A percentile compares a stretch with the other conserved stretches of the same genome.
Evolutionary conservation across 2,329 filamentous ascomycete genomes (phyloP).

Genomic region (Botrytis deweyae): DNA sequence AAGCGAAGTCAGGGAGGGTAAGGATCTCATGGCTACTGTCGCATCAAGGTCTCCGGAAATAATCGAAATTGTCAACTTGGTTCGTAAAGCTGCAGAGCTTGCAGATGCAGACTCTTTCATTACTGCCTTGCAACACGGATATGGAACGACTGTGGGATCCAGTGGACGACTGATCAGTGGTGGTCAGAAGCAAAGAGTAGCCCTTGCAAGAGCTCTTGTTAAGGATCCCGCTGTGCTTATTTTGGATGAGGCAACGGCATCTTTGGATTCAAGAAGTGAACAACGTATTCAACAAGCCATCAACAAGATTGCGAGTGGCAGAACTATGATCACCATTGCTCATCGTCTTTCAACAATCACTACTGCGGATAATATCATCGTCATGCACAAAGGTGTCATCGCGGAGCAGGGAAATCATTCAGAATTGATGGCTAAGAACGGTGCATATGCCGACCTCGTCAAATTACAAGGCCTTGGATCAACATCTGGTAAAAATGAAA

Average conservation of each 20-base stretch:
- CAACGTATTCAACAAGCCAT: constrained; percentile 86
- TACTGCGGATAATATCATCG: constrained; percentile 84
- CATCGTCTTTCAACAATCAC: constrained; percentile 85
- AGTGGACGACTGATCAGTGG: constrained; percentile 73
- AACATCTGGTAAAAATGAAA: constrained; percentile 28
- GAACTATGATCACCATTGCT: constrained; percentile 82
- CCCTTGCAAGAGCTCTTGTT: constrained; percentile 61
- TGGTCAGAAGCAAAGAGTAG: constrained; percentile 79
- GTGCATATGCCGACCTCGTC: constrained; percentile 68
- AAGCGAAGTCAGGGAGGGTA: constrained; percentile 50
- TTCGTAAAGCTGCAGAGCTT: constrained; percentile 52
- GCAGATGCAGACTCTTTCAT: constrained; percentile 39
- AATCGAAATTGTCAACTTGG: constrained; percentile 39
- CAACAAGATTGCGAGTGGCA: constrained; percentile 72
- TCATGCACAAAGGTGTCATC: constrained; percentile 71
- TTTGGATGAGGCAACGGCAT: constrained; percentile 60
- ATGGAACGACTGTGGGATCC: constrained; percentile 63
- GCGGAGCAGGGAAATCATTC: constrained; percentile 75
- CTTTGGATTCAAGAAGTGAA: constrained; percentile 82
- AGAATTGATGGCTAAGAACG: constrained; percentile 59
- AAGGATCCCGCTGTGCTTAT: constrained; percentile 57
- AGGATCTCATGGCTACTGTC: constrained; percentile 40
- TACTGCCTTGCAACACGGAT: constrained; percentile 15
- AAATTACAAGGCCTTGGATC: constrained; percentile 49
- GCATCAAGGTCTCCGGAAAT: constrained; percentile 7